Conservation (phyloP, 2,329 filamentous ascomycete species). For the Tolypocladium sp. region DNA sequence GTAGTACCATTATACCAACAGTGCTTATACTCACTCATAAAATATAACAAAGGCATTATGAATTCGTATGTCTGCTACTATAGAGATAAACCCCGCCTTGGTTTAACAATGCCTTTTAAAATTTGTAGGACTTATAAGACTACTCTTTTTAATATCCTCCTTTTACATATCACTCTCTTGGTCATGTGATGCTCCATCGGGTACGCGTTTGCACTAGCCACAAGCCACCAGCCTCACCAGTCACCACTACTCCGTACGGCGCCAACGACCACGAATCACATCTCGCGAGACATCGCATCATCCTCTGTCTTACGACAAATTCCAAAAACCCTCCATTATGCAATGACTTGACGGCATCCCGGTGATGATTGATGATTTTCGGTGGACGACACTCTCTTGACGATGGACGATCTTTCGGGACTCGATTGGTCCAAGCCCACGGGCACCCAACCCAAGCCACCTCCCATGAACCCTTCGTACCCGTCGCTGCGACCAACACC, state of each 20-base stretch:
- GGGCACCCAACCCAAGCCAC: slow-evolving; percentile 22
- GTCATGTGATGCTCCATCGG: too few relatives aligned
- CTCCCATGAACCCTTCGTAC: slow-evolving; percentile 36
- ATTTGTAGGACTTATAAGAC: too few relatives aligned
- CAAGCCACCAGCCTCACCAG: too few relatives aligned
- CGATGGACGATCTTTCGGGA: slow-evolving; percentile 54
- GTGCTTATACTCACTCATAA: too few relatives aligned
- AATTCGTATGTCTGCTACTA: too few relatives aligned
- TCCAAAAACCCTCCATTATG: slow-evolving; percentile 1
- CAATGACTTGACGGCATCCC: slow-evolving; percentile 10
- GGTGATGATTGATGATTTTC: slow-evolving; percentile 16
- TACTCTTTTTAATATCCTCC: too few relatives aligned
- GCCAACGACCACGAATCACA: background rate
- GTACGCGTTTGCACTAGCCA: too few relatives aligned
- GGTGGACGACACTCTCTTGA: slow-evolving; percentile 13
- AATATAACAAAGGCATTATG: too few relatives aligned
- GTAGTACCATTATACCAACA: too few relatives aligned
- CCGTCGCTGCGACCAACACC: slow-evolving; percentile 45
- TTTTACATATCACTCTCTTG: too few relatives aligned
- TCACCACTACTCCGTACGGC: background rate
- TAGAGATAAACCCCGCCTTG: too few relatives aligned
- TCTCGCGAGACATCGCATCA: background rate
- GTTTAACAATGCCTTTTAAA: too few relatives aligned
- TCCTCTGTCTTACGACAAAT: background rate
- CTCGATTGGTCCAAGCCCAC: slow-evolving; percentile 47